Percentiles rank a stretch among this genome's conserved stretches.
Conservation (phyloP, 2,329 filamentous ascomycete genomes). For the Chrysosporium keratinophilum region DNA sequence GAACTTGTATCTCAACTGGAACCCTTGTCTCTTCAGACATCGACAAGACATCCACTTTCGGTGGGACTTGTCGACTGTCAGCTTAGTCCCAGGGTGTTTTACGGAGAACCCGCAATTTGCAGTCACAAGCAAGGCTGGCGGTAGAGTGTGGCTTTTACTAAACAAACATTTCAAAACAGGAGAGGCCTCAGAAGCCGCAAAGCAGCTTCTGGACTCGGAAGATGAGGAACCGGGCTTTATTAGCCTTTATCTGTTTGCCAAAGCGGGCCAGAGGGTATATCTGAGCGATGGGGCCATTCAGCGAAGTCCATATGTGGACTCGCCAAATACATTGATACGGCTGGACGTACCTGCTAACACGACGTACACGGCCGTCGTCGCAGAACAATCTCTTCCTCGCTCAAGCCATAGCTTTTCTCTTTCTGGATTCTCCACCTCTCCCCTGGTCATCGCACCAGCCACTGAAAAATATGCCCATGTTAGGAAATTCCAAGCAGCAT, state of each 20-base stretch:
- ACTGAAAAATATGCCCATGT: constrained; percentile 49
- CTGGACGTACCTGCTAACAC: constrained; percentile 49
- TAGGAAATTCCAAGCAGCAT: constrained; percentile 53
- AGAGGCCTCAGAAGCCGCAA: constrained; percentile 35
- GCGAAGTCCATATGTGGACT: constrained; percentile 81
- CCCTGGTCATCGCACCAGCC: constrained; percentile 54
- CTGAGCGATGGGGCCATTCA: constrained; percentile 61
- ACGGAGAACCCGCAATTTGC: constrained; percentile 54
- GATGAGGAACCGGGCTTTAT: constrained; percentile 64
- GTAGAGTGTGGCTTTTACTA: constrained; percentile 70
- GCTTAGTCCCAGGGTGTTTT: constrained; percentile 61
- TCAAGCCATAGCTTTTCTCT: constrained; percentile 75
- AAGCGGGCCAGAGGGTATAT: constrained; percentile 60
- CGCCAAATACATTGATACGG: constrained; percentile 77
- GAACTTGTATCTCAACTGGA: constrained; percentile 96
- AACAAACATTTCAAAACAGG: constrained; percentile 72
- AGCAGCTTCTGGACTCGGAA: constrained; percentile 24
- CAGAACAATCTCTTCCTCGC: constrained; percentile 67
- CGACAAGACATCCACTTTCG: constrained; percentile 83
- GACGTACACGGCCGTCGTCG: constrained; percentile 56
- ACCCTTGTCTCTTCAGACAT: constrained; percentile 67
- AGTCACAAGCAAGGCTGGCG: constrained; percentile 44
- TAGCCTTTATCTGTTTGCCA: constrained; percentile 70
- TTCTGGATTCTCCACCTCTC: constrained; percentile 62
- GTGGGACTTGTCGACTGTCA: constrained; percentile 54